These are phyloP conservation scores for Cladorrhinum sp. DNA, from an alignment of 2,329 filamentous ascomycete species.

Conservation along the genomic window DNA sequence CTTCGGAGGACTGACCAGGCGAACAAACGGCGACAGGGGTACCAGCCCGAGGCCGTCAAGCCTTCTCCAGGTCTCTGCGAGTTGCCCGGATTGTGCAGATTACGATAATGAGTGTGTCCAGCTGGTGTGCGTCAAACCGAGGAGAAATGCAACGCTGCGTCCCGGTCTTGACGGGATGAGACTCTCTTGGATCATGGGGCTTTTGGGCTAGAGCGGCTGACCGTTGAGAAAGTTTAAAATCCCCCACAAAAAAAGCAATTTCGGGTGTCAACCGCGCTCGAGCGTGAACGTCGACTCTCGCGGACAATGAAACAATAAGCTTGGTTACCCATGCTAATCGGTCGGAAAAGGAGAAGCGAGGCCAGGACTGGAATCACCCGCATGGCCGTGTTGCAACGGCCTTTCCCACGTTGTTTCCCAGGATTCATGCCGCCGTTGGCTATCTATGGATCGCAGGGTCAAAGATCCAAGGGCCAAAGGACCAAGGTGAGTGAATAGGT, in stretches of 20 bases:
- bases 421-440: not conserved
- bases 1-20: not conserved
- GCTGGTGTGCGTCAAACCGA: slow-evolving; percentile 5
- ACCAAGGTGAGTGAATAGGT: too few relatives aligned
- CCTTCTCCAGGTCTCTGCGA: not conserved
- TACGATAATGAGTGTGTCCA: slow-evolving; percentile 7
- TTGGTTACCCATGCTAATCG: not conserved
- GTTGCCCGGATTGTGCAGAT: not conserved
- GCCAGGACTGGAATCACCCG: slow-evolving; percentile 1
- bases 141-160: slow-evolving; percentile 4
- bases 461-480: not conserved
- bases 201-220: slow-evolving; percentile 2
- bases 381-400: slow-evolving; percentile 3
- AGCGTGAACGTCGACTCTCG: not conserved
- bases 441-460: not conserved
- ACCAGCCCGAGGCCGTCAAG: not conserved
- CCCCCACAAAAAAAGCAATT: slow-evolving; percentile 6
- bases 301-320: not conserved
- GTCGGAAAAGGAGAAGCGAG: not conserved
- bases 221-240: slow-evolving; percentile 11
- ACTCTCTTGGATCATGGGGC: not conserved
- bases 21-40: not conserved
- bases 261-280: not conserved
- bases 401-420: slow-evolving; percentile 3
- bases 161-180: slow-evolving; percentile 1